Base-by-base conservation (phyloP, 2,329 filamentous ascomycete genomes). In the Aspergillus terreus region DNA sequence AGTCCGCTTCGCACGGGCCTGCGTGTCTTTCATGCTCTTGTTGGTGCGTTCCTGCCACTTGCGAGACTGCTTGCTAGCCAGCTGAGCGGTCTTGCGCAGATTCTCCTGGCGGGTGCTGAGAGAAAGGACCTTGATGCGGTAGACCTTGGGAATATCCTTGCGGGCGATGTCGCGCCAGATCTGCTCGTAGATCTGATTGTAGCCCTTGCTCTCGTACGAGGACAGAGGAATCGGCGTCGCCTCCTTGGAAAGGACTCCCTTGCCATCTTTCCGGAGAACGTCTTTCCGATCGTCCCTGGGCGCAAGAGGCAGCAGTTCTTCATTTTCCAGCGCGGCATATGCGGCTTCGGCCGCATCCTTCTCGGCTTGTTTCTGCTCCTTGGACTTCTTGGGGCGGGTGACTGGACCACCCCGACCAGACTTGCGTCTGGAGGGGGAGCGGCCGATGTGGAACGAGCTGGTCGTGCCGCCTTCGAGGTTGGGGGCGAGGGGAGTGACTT, bases 41-140 rank as follows among this genome's bases (percentile, higher is more conserved):
- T 99, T 99, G 49, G 94, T 99, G 40, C 91, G 88, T 54, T 95
- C 83, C 71, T 99, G 95, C 94, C 94, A 99, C 65, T 95, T 82
- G 66, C 95, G 91, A 49, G 94, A 92, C 74, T 99, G 94, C 70
- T 99, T 99, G 55, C 92, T 95, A 6, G 94, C 94, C 38, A 99
- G 78, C 62, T 97, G 92, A 12, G 92, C 94, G 0, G 94, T 99
- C 80, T 99, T 99, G 69, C 95, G 94, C 44, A 96, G 82, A 63
- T 99, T 99, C n/a, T 92, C 95, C 48, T 88, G 83, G 68, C 95
- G 95, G 35, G 87, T 95, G 7, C 85, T 82, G 52, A 92, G 85
- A 0, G 92, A 96, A 60, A 90, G 87, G 50, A 86, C 84, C 50
- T 95, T 95, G 68, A 96, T 81, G 60, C 94, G 90, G 69, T 85